Evolutionary conservation across 2,329 filamentous ascomycete genomes (phyloP), one percentile per base, ranked within the genome.

Genomic region (Passalora sequoiae): DNA sequence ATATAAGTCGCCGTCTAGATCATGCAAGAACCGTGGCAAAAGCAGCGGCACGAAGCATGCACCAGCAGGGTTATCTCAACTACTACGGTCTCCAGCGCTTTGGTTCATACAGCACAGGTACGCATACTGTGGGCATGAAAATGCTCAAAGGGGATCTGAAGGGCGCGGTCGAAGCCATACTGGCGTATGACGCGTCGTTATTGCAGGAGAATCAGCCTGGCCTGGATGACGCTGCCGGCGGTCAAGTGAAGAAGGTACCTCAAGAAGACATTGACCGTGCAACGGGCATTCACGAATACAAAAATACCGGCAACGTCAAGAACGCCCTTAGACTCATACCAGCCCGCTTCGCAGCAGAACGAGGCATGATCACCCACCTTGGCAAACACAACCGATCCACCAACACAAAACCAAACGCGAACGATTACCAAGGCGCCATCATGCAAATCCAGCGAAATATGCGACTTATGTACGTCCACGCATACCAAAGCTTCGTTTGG

Each of bases 71-170:
- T 2, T 98, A 94, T 72, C 82, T 98, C 67, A 98, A 98, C 68
- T 98, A 97, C 69, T 98, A 89, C 60, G 92, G 92, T 6, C 80
- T 97, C n/a, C 92, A 98, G 68, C 82, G 92, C 17, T 98, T 98
- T 58, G 92, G 92, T 20, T 91, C 89, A 0, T 91, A 92, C 65
- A 72, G 80, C 20, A 84, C 86, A 9, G 85, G 89, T 24, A 98
- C 92, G 0, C 88, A 97, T 59, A 77, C 83, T 29, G 73, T 96
- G 38, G 92, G 92, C 37, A 79, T 84, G 61, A 83, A 86, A 63
- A 89, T 98, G 61, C 75, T 98, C 1, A 77, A 86, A 54, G 83
- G 79, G 21, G 81, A 95, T 58, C 89, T 89, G 55, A 76, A 89
- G 60, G 85, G 79, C 22, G 91, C 91, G 10, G 80, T 92, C 43